A percentile compares a stretch with the other conserved stretches of the same genome.
Conservation (phyloP, 768 basidiomycete genomes). For the Tricholoma sp. region DNA sequence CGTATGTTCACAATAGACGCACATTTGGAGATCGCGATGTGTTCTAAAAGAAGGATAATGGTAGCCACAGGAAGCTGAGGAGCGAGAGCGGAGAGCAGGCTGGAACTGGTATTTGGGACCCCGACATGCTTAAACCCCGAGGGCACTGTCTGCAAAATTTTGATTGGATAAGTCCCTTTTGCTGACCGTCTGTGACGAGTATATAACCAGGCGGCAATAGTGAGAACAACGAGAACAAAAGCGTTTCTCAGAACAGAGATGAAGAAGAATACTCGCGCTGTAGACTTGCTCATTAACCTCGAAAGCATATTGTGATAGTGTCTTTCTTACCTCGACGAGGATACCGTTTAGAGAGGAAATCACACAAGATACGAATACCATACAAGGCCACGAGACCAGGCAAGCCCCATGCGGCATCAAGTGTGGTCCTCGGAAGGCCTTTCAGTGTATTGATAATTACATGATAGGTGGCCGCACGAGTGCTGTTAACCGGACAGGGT, state of each 20-base stretch:
- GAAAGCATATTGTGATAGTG: neutral
- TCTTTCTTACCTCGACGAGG: conserved; percentile 51
- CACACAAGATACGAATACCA: conserved; percentile 55
- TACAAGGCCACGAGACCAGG: conserved; percentile 70
- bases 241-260: conserved; percentile 73
- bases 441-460: conserved; percentile 95
- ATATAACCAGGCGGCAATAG: conserved; percentile 84
- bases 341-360: conserved; percentile 45
- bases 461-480: conserved; percentile 75
- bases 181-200: conserved; percentile 54
- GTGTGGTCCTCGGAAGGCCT: conserved; percentile 59
- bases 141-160: conserved; percentile 79
- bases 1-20: neutral
- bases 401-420: conserved; percentile 91
- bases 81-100: conserved; percentile 63
- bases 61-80: conserved; percentile 79
- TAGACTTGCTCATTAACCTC: conserved; percentile 1
- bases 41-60: conserved; percentile 88
- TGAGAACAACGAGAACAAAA: conserved; percentile 85
- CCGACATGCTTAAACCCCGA: conserved; percentile 69
- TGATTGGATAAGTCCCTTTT: conserved; percentile 75
- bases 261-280: conserved; percentile 75
- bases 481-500: conserved; percentile 38
- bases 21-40: conserved; percentile 97
- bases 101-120: conserved; percentile 31